Base-by-base conservation (phyloP, 768 basidiomycete species). In the Harrya chromipes region DNA sequence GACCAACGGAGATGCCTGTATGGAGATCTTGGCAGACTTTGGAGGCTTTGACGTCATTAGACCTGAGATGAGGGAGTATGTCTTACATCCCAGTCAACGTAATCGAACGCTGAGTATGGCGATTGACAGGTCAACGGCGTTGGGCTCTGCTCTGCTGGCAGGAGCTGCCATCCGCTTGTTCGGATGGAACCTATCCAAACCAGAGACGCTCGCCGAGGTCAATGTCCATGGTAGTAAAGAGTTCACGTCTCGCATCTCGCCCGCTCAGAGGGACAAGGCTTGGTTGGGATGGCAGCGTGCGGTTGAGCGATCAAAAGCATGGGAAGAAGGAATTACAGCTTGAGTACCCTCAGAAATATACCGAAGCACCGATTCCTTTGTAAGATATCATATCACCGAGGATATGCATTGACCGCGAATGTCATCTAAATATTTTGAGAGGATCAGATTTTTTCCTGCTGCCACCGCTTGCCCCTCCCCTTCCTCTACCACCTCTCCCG, bases 11-110 rank as follows among this genome's bases (percentile, higher is more conserved):
- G 91, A 95, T 62, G 68, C 89, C 24, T 89, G 85, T 49, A 91
- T 95, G 93, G 75, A 80, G 59, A 73, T 94, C 40, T 77, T 94
- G 52, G 90, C 90, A 4, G 87, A 97, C 65, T 74, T 95, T 37
- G 92, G 94, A 26, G 95, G 94, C 13, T 94, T 97, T 70, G 83
- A 82, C 24, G 90, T 99, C 54, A 74, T 94, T 50, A 78, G 97
- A 47, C 97, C 95, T 11, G 85, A 91, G 63, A 99, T 99, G 97
- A 75, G 95, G 66, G 97, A 99, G 91, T 90, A 64, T 80, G 8
- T 39, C 42, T 31, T 35, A 11, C 5, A 12, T 21, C 1, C 21
- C 23, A 52, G 14, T 38, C 14, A 13, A 36, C 4, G n/a, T 38
- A 0, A 34, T 20, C 40, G 20, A 42, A 38, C 20, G 1, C 10